Conservation (phyloP, 2,329 filamentous ascomycete species). For the Calonectria fujianensis region DNA sequence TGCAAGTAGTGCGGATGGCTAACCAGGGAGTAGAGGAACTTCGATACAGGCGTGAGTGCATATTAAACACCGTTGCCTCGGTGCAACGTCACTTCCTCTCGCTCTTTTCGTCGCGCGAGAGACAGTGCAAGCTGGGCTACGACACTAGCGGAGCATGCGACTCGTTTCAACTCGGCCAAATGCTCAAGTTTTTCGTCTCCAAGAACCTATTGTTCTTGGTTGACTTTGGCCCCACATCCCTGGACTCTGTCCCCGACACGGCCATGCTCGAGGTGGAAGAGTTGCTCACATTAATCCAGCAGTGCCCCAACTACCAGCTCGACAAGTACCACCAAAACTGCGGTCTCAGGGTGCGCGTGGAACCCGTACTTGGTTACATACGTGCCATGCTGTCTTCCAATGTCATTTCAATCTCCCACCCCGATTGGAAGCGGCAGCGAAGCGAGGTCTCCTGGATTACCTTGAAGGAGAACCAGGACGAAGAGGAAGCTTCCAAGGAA, state of each 20-base stretch:
- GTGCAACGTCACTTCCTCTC: constrained; percentile 80
- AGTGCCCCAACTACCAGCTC: constrained; percentile 83
- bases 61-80: constrained; percentile 82
- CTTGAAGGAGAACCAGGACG: constrained; percentile 42
- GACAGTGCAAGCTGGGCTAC: constrained; percentile 84
- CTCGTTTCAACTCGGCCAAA: constrained; percentile 86
- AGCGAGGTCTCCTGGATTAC: constrained; percentile 64
- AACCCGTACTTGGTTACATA: constrained; percentile 80
- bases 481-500: constrained; percentile 44
- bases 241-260: constrained; percentile 66
- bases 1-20: constrained; percentile 10
- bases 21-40: constrained; percentile 73
- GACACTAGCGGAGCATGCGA: constrained; percentile 84
- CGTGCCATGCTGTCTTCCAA: constrained; percentile 72
- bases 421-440: constrained; percentile 67
- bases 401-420: constrained; percentile 65
- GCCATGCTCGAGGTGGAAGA: constrained; percentile 77
- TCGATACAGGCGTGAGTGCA: constrained; percentile 77
- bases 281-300: constrained; percentile 76
- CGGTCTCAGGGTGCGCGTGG: constrained; percentile 78
- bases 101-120: constrained; percentile 79
- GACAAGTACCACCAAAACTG: constrained; percentile 85
- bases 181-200: constrained; percentile 81
- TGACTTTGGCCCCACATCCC: constrained; percentile 71
- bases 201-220: constrained; percentile 77